Conservation (phyloP, 148 eudicot species). For the Beta vulgaris region DNA sequence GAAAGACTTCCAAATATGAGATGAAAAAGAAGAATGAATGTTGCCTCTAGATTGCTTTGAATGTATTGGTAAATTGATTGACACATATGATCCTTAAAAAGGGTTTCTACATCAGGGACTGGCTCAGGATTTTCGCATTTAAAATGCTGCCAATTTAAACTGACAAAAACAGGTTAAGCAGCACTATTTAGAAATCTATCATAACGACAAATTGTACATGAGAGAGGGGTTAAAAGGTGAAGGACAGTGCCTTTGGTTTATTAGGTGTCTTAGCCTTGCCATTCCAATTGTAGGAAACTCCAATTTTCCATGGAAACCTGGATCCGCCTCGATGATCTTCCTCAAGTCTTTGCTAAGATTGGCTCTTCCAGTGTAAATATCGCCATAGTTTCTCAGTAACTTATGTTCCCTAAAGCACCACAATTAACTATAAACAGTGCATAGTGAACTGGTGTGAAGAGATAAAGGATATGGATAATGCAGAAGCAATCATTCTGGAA, state of each 20-base stretch:
- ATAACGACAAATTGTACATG: neutral
- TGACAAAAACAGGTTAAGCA: neutral
- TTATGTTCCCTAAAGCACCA: slow-evolving; percentile 15
- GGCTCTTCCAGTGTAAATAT: slow-evolving; percentile 18
- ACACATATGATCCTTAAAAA: slow-evolving; percentile 34
- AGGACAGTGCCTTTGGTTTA: slow-evolving; percentile 24
- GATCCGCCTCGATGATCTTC: no score
- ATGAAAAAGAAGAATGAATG: neutral
- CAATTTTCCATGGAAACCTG: slow-evolving; percentile 24
- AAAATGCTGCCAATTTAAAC: slow-evolving; percentile 38
- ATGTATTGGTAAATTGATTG: neutral
- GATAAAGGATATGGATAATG: neutral
- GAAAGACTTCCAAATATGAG: no score
- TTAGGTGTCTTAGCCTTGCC: slow-evolving; percentile 18
- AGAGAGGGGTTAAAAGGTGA: neutral
- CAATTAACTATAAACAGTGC: neutral
- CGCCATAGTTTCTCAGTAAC: slow-evolving; percentile 14
- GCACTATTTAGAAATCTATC: neutral
- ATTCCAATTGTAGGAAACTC: no score
- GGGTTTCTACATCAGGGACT: slow-evolving; percentile 24
- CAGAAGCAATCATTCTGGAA: neutral
- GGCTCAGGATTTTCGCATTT: slow-evolving; percentile 28
- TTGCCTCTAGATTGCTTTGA: neutral
- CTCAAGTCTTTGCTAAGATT: no score
- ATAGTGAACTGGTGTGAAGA: neutral